Base-by-base conservation (phyloP, 306 rosid species). In the Vicia sativa region DNA sequence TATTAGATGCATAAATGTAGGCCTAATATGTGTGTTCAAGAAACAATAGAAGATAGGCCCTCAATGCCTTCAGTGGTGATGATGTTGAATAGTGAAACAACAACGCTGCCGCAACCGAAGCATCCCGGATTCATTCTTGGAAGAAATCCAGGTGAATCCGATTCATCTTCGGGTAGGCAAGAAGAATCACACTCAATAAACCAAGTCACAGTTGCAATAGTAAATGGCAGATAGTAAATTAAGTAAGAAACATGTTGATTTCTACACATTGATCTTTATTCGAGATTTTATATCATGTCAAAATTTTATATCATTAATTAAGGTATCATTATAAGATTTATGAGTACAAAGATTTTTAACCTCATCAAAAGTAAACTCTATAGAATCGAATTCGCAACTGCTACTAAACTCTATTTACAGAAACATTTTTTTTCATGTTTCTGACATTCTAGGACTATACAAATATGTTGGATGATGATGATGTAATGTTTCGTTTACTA, bases 81-180 rank as follows among this genome's bases (percentile, higher is more conserved):
- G 74, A 85, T 83, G 95, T 26, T 87, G 70, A 73, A 77, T 28
- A 85, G 87, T 54, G 87, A 85, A 70, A 81, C 89, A 67, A n/a
- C 77, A 54, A 15, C 75, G 44, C 44, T 85, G 81, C 75, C 81
- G 9, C 80, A 85, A 45, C 95, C 95, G 3, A 85, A 65, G 56
- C 75, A 65, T 62, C 95, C 89, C 0, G 89, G 95, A 4, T 88
- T 81, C 73, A 78, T 83, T 69, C 71, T 83, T 1, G 77, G 78
- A 46, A 79, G 52, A 68, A 75, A 56, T 15, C 80, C 82, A 0
- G 14, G 1, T 2, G 87, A 88, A 73, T 76, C 82, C 0, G 81
- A 79, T 53, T 79, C 86, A 57, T 79, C 87, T 11, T 78, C 90
- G 35, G 76, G 82, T 41, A 78, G 76, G 69, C 75, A 71, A 42